phyloP scores from a whole-genome alignment of 179 eudicot species.

The Beta corolliflora region DNA sequence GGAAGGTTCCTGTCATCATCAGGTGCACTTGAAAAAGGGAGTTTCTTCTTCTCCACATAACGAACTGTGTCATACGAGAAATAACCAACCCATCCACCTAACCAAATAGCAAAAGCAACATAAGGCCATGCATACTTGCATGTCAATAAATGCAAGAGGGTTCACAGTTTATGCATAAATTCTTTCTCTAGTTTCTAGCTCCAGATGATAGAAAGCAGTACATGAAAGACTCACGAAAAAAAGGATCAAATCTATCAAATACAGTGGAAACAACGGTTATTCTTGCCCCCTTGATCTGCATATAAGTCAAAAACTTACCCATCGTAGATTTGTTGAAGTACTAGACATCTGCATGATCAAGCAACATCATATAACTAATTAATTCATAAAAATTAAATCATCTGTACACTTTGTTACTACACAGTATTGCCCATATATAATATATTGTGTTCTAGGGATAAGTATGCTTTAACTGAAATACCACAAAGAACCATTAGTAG shows the following conservation, averaged over 20 bases:
- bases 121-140: conserved; percentile 13
- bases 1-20: conserved; percentile 82
- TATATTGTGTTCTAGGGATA: neutral
- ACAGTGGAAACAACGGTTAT: neutral
- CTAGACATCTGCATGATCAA: neutral
- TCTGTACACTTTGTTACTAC: neutral
- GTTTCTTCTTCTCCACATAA: conserved; percentile 78
- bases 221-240: neutral
- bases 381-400: no score
- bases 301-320: neutral
- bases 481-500: neutral
- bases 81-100: conserved; percentile 94
- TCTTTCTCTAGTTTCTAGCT: neutral
- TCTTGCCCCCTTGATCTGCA: neutral
- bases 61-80: conserved; percentile 96
- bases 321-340: no score
- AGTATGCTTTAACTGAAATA: neutral
- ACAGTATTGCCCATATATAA: neutral
- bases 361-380: neutral
- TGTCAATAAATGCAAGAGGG: neutral
- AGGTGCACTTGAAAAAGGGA: conserved; percentile 77
- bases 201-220: neutral
- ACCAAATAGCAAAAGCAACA: conserved; percentile 14
- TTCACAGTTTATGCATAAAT: neutral
- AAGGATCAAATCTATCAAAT: neutral